Conservation (phyloP, 163 green algal species). For the Smithsoniella earleae region DNA sequence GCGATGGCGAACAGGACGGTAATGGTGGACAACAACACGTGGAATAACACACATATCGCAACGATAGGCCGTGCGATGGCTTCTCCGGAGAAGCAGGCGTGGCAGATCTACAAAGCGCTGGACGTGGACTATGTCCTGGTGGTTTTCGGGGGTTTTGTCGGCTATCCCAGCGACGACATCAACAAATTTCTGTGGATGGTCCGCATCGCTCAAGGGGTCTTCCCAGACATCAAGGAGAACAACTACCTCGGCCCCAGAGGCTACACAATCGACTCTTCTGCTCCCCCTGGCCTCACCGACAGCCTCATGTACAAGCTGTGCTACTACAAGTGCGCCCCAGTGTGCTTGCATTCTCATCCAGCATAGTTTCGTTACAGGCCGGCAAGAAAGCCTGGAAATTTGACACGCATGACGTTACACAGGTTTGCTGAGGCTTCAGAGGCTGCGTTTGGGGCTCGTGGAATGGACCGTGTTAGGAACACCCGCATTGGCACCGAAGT, state of each 20-base stretch:
- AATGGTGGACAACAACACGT: constrained; percentile 99
- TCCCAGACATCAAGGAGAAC: constrained; percentile 81
- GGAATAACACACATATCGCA: constrained; percentile 99
- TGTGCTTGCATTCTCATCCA: neutral
- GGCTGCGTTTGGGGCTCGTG: constrained; percentile 43
- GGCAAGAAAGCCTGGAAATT: neutral
- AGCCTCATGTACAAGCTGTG: constrained; percentile 89
- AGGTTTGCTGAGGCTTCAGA: constrained; percentile 64
- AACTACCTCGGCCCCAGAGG: constrained; percentile 64
- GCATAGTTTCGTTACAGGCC: neutral
- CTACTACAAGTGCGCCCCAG: constrained; percentile 66
- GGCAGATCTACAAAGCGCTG: constrained; percentile 70
- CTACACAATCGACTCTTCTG: constrained; percentile 72
- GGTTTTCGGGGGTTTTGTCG: constrained; percentile 81
- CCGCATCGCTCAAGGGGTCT: constrained; percentile 52
- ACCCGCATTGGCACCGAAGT: constrained; percentile 54
- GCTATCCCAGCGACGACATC: constrained; percentile 89
- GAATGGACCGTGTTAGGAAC: constrained; percentile 56
- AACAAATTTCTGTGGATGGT: constrained; percentile 99
- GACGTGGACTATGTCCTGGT: constrained; percentile 97
- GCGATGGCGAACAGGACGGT: constrained; percentile 94
- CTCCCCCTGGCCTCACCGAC: constrained; percentile 66
- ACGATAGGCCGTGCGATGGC: constrained; percentile 84
- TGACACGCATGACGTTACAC: neutral
- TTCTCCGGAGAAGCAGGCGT: constrained; percentile 61